Percentiles rank a stretch among this genome's conserved stretches.
These are phyloP conservation scores for Lolium rigidum DNA, from an alignment of 176 grass and related monocot genomes.

Conservation along the genomic window DNA sequence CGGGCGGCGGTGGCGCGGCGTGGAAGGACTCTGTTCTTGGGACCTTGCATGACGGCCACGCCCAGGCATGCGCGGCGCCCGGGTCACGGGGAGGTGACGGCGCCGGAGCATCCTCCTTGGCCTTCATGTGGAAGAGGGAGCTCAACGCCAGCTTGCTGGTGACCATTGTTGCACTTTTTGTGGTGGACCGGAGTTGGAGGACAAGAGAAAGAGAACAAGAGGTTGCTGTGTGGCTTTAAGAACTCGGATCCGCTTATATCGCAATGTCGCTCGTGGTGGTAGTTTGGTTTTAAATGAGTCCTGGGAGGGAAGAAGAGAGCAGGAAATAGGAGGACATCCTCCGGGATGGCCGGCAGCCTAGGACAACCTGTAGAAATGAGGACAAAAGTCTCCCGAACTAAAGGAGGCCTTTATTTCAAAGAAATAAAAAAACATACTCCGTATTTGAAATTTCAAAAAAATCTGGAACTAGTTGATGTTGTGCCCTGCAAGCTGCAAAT, in stretches of 20 bases:
- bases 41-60: slow-evolving; percentile 65
- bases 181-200: not conserved
- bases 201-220: not conserved
- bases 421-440: no score
- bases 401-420: no score
- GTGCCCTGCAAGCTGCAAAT: no score
- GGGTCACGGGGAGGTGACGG: not conserved
- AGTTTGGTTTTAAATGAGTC: no score
- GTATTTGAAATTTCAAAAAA: no score
- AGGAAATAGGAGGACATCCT: no score
- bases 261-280: not conserved
- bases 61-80: slow-evolving; percentile 28
- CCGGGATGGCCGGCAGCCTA: no score
- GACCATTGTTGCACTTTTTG: slow-evolving; percentile 44
- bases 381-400: no score
- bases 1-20: not conserved
- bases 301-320: no score
- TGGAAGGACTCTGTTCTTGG: slow-evolving; percentile 49
- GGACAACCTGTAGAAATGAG: no score
- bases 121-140: slow-evolving; percentile 58
- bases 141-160: slow-evolving; percentile 44
- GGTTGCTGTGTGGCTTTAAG: slow-evolving; percentile 38
- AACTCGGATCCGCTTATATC: not conserved
- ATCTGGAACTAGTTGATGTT: no score
- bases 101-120: slow-evolving; percentile 36